Base-by-base conservation (phyloP, 1,284 basidiomycete genomes). In the Ganoderma multipileum region DNA sequence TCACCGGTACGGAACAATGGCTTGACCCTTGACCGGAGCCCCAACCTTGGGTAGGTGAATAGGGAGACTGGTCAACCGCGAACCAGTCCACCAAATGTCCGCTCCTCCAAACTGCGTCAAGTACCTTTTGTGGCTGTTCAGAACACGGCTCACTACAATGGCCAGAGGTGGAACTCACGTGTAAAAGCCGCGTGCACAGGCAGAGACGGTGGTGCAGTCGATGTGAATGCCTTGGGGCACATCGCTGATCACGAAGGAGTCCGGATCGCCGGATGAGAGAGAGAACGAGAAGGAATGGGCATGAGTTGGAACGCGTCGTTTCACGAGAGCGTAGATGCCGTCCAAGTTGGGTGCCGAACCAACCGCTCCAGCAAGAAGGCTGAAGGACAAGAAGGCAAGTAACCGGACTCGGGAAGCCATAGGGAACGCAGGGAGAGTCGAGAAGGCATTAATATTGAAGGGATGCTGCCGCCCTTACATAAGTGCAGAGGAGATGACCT, bases 81-180 rank as follows among this genome's bases (percentile, higher is more conserved):
- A 84, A 5, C 82, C 81, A 0, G 83, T 82, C 83, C 82, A 83
- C 80, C 80, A 84, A 44, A 83, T 84, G 63, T 83, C 82, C 8
- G 83, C 79, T 1, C 78, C 76, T 9, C 78, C 81, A 58, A 76
- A 76, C 42, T 80, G 75, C 0, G 82, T 83, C 33, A 82, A 73
- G 67, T 84, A 83, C 1, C 82, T 84, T 57, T 3, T 30, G 30
- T 9, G 28, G 3, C 36, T 39, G 9, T 44, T 67, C 39, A 64
- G 47, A 55, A 6, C 6, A 41, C n/a, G 3, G 9, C 58, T 41
- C 42, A 12, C 11, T 41, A 38, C 5, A 28, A 28, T 28, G 14
- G 39, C n/a, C 42, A 20, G 16, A n/a, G 38, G n/a, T 5, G 36
- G 8, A 14, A 16, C 76, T 67, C 65, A 79, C 77, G 73, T 76